These are phyloP conservation scores for Rhodotorula sp. DNA, from an alignment of 1,284 basidiomycete species.

Conservation along the genomic window DNA sequence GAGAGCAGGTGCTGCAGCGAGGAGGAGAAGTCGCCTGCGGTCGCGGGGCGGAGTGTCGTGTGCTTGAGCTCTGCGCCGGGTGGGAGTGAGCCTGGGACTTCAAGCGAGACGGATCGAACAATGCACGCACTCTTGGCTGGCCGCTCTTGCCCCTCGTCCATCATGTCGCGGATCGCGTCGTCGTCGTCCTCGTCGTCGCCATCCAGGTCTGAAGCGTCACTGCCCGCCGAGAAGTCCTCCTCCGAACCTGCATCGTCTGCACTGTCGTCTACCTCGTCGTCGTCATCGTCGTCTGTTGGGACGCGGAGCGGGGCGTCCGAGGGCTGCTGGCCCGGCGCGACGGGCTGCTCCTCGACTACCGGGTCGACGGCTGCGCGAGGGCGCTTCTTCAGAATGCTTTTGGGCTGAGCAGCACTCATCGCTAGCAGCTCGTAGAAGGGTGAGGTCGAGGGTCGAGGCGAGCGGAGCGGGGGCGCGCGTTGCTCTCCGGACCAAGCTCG, in stretches of 20 bases:
- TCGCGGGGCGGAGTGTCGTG: slow-evolving; percentile 39
- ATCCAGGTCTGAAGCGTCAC: slow-evolving; percentile 21
- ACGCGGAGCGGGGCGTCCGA: slow-evolving; percentile 24
- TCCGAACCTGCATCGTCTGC: slow-evolving; percentile 8
- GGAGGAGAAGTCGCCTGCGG: slow-evolving; percentile 34
- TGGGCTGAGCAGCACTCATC: slow-evolving; percentile 23
- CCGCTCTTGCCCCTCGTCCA: slow-evolving; percentile 38
- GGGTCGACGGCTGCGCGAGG: slow-evolving; percentile 28
- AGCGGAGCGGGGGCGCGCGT: not conserved
- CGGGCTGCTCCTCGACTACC: slow-evolving; percentile 27
- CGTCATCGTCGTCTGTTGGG: slow-evolving; percentile 10
- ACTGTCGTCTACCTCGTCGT: slow-evolving; percentile 23
- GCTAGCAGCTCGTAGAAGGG: not conserved
- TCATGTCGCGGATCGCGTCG: slow-evolving; percentile 36
- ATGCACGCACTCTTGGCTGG: slow-evolving; percentile 39
- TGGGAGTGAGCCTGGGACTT: not conserved
- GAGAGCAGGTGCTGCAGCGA: slow-evolving; percentile 42
- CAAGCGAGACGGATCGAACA: no score
- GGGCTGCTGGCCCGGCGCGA: slow-evolving; percentile 11
- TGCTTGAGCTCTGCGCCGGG: slow-evolving; percentile 37
- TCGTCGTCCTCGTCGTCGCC: slow-evolving; percentile 35
- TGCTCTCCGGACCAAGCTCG: not conserved
- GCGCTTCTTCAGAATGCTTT: slow-evolving; percentile 41
- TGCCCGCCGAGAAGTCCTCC: slow-evolving; percentile 33
- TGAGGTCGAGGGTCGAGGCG: not conserved